Base-by-base conservation (phyloP, 805 yeast genomes). In the Teunomyces funiuensis region DNA sequence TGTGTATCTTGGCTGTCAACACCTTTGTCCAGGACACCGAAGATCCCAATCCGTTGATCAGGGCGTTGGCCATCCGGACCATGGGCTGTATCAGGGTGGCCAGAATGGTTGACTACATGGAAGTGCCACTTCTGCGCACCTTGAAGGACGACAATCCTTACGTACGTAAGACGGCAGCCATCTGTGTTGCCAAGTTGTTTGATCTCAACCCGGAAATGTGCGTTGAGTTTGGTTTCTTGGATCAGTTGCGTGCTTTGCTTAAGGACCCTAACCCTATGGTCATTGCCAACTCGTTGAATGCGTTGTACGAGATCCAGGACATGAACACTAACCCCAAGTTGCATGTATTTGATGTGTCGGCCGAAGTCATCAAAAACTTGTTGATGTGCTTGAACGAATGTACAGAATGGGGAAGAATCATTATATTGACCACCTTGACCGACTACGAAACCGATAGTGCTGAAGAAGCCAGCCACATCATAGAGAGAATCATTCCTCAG, bases 21-120 rank as follows among this genome's bases (percentile, higher is more conserved):
- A 93, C 99, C 1, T 93, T 93, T 74, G 96, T 93, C 18, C 79
- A 77, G 61, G 99, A 93, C 66, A 82, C 96, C 2, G 96, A 88
- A 59, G 98, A 93, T 61, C 95, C 97, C 37, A 93, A 93, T 58
- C 99, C 99, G 1, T 74, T 95, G 53, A 90, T 93, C 18, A 76
- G 98, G 41, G 96, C 98, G 1, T 77, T 93, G 66, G 98, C 99
- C 0, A 90, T 93, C 45, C 79, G 99, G 57, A 93, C 99, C 9
- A 93, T 93, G 99, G 98, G 99, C 0, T 91, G 97, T 69, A 89
- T 93, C 38, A 73, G 98, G 33, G 98, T 93, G 14, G 95, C 87
- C 57, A 90, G 86, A 63, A 90, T 93, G 82, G 87, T 89, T 31
- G 98, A 91, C 59, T 93, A 93, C 60, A 80, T 93, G 82, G 93